Conservation (phyloP, 805 yeast species). For the Pichia paraexigua region DNA sequence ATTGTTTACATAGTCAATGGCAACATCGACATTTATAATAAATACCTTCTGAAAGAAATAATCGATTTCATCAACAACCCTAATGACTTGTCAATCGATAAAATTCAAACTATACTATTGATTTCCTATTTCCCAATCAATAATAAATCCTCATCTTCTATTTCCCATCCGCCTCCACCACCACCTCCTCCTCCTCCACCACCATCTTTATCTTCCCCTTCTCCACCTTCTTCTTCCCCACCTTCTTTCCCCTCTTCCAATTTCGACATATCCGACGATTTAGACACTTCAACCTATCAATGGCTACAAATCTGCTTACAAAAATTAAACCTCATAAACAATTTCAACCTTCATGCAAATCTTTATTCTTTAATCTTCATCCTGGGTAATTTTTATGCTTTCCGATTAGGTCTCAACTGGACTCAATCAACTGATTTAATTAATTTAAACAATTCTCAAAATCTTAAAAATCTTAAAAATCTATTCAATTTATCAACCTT, state of each 20-base stretch:
- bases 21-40: constrained; percentile 12
- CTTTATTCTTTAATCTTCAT: constrained; percentile 15
- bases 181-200: no score
- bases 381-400: constrained; percentile 21
- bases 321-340: constrained; percentile 2
- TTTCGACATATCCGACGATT: constrained; percentile 11
- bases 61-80: neutral
- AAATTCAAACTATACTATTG: constrained; percentile 16
- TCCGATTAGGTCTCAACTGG: constrained; percentile 24
- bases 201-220: no score
- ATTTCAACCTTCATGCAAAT: no score
- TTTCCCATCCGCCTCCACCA: no score
- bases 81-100: neutral
- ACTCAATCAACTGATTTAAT: constrained; percentile 13
- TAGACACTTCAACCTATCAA: constrained; percentile 17
- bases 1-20: constrained; percentile 18
- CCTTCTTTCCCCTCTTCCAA: no score
- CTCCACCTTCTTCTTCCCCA: no score
- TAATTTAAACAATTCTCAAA: neutral
- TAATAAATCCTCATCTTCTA: neutral
- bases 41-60: constrained; percentile 15
- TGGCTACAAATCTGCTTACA: constrained; percentile 21
- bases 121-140: constrained; percentile 22
- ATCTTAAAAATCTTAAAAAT: constrained; percentile 14
- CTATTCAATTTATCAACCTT: constrained; percentile 16